A percentile compares a stretch with the other conserved stretches of the same genome.
These are phyloP conservation scores for Daedaleopsis sinensis DNA, from an alignment of 768 basidiomycete genomes.

Conservation along the genomic window DNA sequence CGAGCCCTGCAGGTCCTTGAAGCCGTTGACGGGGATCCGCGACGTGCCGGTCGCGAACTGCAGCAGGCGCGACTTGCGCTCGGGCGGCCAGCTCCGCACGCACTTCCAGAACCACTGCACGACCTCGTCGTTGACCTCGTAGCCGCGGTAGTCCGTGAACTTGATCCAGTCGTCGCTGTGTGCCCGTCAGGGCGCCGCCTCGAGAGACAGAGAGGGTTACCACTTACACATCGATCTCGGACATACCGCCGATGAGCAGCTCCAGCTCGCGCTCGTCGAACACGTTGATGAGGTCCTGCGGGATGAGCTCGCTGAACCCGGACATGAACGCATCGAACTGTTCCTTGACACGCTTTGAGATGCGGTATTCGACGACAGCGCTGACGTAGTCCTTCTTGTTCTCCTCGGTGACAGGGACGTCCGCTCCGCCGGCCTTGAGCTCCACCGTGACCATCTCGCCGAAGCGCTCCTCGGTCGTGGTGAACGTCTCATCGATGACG, in stretches of 20 bases:
- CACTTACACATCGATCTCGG: conserved; percentile 96
- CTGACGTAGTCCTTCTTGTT: conserved; percentile 99
- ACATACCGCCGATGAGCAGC: conserved; percentile 98
- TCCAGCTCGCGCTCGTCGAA: conserved; percentile 99
- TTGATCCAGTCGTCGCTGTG: conserved; percentile 95
- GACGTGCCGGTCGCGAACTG: conserved; percentile 98
- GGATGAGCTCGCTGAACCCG: conserved; percentile 99
- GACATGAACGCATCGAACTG: conserved; percentile 99
- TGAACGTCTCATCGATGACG: conserved; percentile 97
- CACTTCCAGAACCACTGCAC: conserved; percentile 99
- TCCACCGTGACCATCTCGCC: conserved; percentile 98
- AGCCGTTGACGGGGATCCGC: conserved; percentile 96
- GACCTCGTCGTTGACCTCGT: conserved; percentile 92
- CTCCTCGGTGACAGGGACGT: conserved; percentile 89
- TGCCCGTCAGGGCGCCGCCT: conserved; percentile 1
- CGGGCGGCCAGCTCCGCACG: conserved; percentile 95
- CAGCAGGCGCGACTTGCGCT: conserved; percentile 93
- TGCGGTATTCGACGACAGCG: conserved; percentile 92
- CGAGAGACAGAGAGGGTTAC: conserved; percentile 34
- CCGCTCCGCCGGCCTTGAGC: conserved; percentile 85
- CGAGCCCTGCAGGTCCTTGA: conserved; percentile 97
- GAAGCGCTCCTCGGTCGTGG: conserved; percentile 95
- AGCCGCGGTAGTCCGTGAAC: conserved; percentile 98
- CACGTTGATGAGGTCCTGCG: conserved; percentile 96
- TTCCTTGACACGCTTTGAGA: conserved; percentile 95